These are phyloP conservation scores for Pythium phragmitis DNA, from an alignment of 352 stramenopile species.

Conservation along the genomic window DNA sequence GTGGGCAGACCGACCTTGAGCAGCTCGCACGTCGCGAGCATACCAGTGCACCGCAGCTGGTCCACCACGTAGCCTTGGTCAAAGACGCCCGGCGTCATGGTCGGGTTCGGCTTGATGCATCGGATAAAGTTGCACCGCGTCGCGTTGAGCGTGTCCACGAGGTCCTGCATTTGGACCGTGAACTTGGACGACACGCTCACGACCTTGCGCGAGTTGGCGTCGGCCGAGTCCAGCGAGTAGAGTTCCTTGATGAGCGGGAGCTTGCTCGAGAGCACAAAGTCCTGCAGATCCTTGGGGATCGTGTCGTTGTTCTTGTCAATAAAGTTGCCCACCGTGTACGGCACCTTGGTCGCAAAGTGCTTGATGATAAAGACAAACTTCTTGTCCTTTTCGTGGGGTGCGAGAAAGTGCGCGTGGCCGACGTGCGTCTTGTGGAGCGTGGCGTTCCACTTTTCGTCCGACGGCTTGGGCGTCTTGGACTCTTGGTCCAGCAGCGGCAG, in stretches of 20 bases:
- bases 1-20: conserved; percentile 85
- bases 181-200: conserved; percentile 72
- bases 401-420: conserved; percentile 84
- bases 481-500: conserved; percentile 85
- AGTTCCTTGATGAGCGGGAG: conserved; percentile 80
- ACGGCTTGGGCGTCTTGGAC: conserved; percentile 88
- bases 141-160: conserved; percentile 71
- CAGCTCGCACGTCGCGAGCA: conserved; percentile 87
- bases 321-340: conserved; percentile 89
- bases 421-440: conserved; percentile 83
- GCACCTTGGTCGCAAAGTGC: conserved; percentile 88
- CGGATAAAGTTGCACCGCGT: conserved; percentile 89
- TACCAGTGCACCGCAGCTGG: conserved; percentile 83
- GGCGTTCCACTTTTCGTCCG: conserved; percentile 84
- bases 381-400: conserved; percentile 88
- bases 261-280: conserved; percentile 82
- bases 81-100: conserved; percentile 73
- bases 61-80: conserved; percentile 81
- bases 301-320: conserved; percentile 93
- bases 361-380: conserved; percentile 88
- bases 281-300: conserved; percentile 79
- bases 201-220: conserved; percentile 61
- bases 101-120: conserved; percentile 87
- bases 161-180: conserved; percentile 75
- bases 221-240: conserved; percentile 63